These are phyloP conservation scores for Somion occarium DNA, from an alignment of 1,284 basidiomycete genomes.

Conservation along the genomic window DNA sequence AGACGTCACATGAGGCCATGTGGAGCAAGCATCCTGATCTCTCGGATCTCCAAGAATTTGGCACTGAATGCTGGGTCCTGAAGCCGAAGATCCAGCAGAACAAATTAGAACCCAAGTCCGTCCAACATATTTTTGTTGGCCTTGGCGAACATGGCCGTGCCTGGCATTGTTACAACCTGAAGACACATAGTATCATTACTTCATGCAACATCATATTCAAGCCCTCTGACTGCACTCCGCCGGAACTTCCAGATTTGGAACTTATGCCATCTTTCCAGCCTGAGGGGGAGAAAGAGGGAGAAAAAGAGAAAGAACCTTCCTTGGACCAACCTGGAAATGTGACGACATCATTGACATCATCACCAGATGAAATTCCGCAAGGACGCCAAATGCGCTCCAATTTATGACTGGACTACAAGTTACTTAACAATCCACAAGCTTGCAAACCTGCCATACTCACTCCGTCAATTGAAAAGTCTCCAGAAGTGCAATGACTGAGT, in stretches of 20 bases:
- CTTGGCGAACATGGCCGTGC: slow-evolving; percentile 16
- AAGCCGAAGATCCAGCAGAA: slow-evolving; percentile 9
- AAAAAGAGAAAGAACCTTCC: too few species aligned
- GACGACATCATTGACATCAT: background rate
- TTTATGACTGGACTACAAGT: background rate
- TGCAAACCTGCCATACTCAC: too few species aligned
- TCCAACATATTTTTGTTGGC: slow-evolving; percentile 19
- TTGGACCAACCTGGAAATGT: background rate
- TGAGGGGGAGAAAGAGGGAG: slow-evolving; percentile 8
- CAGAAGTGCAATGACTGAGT: too few species aligned
- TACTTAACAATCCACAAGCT: background rate
- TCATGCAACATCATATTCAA: slow-evolving; percentile 1
- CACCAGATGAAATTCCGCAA: background rate
- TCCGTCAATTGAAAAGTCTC: too few species aligned
- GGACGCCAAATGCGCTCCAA: background rate
- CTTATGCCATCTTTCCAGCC: background rate
- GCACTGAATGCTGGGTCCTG: slow-evolving; percentile 18
- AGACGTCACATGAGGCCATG: slow-evolving; percentile 11
- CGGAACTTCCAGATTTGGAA: background rate
- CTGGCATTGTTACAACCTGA: slow-evolving; percentile 17
- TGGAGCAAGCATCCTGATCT: slow-evolving; percentile 13
- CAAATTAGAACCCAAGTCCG: slow-evolving; percentile 18
- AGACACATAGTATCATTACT: background rate
- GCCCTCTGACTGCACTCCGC: background rate
- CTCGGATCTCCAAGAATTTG: slow-evolving; percentile 21